Evolutionary conservation across 805 yeast species (phyloP).

Genomic region (Blastobotrys parvus): DNA sequence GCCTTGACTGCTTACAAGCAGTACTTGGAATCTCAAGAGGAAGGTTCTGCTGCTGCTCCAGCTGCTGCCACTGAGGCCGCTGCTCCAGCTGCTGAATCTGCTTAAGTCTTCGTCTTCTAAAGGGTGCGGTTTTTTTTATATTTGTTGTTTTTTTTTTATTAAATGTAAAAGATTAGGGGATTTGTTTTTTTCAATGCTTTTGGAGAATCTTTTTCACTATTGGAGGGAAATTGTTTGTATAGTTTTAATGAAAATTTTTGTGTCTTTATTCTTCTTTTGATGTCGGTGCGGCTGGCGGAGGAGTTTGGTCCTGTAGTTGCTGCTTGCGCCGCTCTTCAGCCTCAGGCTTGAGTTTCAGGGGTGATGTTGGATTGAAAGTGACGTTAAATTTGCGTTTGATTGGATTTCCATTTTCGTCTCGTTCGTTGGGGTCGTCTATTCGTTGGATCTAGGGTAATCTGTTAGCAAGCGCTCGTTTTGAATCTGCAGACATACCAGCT

Average conservation of each 20-base stretch:
- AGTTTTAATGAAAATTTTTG: too few relatives aligned
- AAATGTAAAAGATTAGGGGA: too few relatives aligned
- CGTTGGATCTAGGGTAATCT: slow-evolving; percentile 13
- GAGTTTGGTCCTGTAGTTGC: neutral
- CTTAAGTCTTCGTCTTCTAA: too few relatives aligned
- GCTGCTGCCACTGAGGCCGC: slow-evolving; percentile 1
- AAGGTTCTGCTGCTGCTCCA: slow-evolving; percentile 1
- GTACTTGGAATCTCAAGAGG: slow-evolving; percentile 51
- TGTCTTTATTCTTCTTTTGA: too few relatives aligned
- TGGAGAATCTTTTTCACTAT: neutral
- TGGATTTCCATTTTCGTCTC: slow-evolving; percentile 12
- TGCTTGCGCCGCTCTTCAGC: slow-evolving; percentile 1
- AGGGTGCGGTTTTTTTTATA: too few relatives aligned
- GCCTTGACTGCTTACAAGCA: slow-evolving; percentile 92
- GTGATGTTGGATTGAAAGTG: slow-evolving; percentile 21
- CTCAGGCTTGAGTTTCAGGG: slow-evolving; percentile 14
- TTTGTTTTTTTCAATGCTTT: neutral
- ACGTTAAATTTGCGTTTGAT: slow-evolving; percentile 22
- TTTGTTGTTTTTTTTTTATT: too few relatives aligned
- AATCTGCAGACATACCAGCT: slow-evolving; percentile 17
- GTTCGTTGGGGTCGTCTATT: slow-evolving; percentile 23
- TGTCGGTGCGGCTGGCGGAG: neutral
- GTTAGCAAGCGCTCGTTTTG: neutral
- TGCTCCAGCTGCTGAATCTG: too few relatives aligned
- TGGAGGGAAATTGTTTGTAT: too few relatives aligned